Evolutionary conservation across 2,329 filamentous ascomycete genomes (phyloP).

Genomic region (Pyrenochaeta sp.): DNA sequence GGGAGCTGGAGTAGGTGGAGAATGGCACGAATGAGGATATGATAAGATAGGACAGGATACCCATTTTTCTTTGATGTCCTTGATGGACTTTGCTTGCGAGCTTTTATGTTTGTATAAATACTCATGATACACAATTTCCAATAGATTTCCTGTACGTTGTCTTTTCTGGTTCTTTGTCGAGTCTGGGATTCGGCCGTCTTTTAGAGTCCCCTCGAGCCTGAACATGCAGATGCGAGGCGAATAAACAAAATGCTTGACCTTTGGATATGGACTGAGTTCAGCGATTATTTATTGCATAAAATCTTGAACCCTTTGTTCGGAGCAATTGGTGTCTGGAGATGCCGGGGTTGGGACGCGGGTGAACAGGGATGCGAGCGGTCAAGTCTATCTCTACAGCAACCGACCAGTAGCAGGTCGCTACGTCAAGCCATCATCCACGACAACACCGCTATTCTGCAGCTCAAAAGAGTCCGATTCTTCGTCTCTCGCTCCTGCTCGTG

Average conservation of each 20-base stretch:
- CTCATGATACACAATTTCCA: too few species aligned
- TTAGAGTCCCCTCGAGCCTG: too few species aligned
- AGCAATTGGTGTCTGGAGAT: constrained; percentile 11
- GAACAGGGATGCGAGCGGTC: constrained; percentile 25
- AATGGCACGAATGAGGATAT: not conserved
- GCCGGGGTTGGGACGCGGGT: constrained; percentile 13
- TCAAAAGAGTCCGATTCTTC: constrained; percentile 14
- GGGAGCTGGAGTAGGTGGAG: not conserved
- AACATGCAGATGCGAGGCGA: too few species aligned
- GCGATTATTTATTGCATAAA: too few species aligned
- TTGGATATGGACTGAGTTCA: too few species aligned
- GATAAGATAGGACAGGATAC: constrained; percentile 24
- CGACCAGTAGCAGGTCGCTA: constrained; percentile 32
- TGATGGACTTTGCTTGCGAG: constrained; percentile 1
- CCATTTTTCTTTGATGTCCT: constrained; percentile 21
- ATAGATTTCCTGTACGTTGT: too few species aligned
- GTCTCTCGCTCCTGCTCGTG: constrained; percentile 7
- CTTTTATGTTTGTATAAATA: not conserved
- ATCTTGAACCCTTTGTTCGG: too few species aligned
- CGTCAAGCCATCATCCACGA: constrained; percentile 33
- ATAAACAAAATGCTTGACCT: too few species aligned
- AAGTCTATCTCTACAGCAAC: constrained; percentile 33
- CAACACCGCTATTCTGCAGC: constrained; percentile 38
- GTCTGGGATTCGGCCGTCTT: too few species aligned
- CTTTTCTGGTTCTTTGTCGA: too few species aligned